Base-by-base conservation (phyloP, 768 basidiomycete species). In the Austroboletus festivus region DNA sequence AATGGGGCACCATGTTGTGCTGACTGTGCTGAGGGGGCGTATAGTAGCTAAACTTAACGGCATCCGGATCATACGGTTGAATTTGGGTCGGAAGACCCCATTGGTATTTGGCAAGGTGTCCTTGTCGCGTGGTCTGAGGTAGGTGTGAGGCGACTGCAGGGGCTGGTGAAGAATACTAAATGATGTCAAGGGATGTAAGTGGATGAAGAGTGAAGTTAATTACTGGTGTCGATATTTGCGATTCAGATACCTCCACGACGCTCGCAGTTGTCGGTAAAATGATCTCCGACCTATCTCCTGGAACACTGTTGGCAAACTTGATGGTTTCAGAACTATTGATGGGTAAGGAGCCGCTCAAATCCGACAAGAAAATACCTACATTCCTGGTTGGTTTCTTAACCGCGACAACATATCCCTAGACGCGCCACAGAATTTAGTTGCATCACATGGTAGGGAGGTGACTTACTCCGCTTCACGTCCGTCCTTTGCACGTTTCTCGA, bases 401-500 rank as follows among this genome's bases (percentile, higher is more conserved):
- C 44, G 55, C 2, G 45, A 28, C 50, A 69, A 43, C 52, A 53
- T 52, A 20, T 56, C 46, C 44, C 65, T 67, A 26, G 39, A 18
- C 16, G 26, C n/a, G 28, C 42, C 44, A 46, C 43, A 12, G 16
- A 35, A 45, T 41, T 51, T 21, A 48, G 35, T 26, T 20, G 37
- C 26, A 42, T 40, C 20, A 20, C 28, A n/a, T n/a, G 18, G 6
- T 10, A 16, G 21, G 22, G 7, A 10, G n/a, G 45, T 4, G 18
- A 61, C 72, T 51, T 48, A 73, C 79, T 71, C 67, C 33, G 79
- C 80, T 45, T 73, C 62, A 18, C 71, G 67, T 2, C 79, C 81
- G 18, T 73, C 73, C 33, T 65, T 60, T 7, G 74, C 62, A 55
- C 65, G 65, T 51, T 61, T 57, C 51, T 67, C 47, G 21, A 76